Evolutionary conservation across 805 yeast species (phyloP), one percentile per base, ranked within the genome.

Genomic region (Starmerella stigmatis): DNA sequence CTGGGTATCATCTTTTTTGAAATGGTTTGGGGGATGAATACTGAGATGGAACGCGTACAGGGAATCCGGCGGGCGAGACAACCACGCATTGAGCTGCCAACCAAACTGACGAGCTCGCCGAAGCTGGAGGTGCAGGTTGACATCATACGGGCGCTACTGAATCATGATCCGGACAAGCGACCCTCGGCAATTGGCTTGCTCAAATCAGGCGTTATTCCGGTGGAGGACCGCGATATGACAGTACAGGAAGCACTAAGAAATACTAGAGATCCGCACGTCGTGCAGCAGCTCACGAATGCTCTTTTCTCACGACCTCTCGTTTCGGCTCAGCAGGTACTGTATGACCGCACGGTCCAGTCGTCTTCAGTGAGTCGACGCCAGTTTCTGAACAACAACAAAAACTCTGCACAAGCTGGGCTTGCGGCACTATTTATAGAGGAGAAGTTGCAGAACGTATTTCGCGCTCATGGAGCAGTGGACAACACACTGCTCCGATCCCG

Each of bases 1-100:
- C 65, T 92, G 32, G 99, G 99, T 3, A 77, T 92, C 28, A 92
- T 92, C 1, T 86, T 92, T 59, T 92, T 92, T 61, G 98, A 92
- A 60, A 92, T 92, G 98, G 74, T 86, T 23, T 86, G 79, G 60
- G 71, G 79, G 1, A 70, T 89, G 56, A 70, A 71, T n/a, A 92
- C 99, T 0, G 88, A 86, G 2, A 92, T 92, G 96, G 99, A 92
- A 60, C 71, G 98, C 43, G 86, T 81, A 10, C 70, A 72, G 38
- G 83, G 78, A 7, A 64, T 92, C n/a, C 73, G 77, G 48, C 68
- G 73, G 20, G 62, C 89, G 44, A 68, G 99, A 45, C 60, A 69
- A 1, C 62, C 75, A 0, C 60, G 71, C 0, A 71, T 86, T 12
- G 73, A 72, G 5, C 82, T 92, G 50, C 98, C 98, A 0, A 21